These are phyloP conservation scores for Hypoxylon subgilvum DNA, from an alignment of 495 filamentous ascomycete genomes.

Conservation along the genomic window DNA sequence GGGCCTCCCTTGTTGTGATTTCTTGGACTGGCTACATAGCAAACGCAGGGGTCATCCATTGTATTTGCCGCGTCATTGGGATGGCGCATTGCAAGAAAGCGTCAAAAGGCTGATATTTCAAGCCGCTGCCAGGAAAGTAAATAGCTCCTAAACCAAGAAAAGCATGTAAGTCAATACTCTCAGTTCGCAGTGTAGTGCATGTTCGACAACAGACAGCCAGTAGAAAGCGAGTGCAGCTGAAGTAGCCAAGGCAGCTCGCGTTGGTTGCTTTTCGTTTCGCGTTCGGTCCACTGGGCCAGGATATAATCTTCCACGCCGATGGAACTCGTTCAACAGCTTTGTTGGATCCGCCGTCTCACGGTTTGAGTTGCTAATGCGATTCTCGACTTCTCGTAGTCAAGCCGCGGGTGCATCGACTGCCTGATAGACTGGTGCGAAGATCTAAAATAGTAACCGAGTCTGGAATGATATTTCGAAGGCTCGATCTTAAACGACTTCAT, in stretches of 20 bases:
- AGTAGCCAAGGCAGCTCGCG: conserved; percentile 32
- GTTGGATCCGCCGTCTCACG: conserved; percentile 23
- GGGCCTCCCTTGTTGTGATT: too few species aligned
- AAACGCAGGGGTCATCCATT: conserved; percentile 18
- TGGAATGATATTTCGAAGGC: conserved; percentile 1
- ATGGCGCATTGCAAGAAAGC: conserved; percentile 24
- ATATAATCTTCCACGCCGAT: conserved; percentile 10
- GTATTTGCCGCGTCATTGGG: conserved; percentile 11
- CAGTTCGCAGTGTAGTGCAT: neutral
- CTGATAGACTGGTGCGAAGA: conserved; percentile 8
- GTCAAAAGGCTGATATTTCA: conserved; percentile 32
- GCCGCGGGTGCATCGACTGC: conserved; percentile 9
- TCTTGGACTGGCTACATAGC: conserved; percentile 20
- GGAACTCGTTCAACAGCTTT: conserved; percentile 37
- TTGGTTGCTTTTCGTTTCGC: conserved; percentile 18
- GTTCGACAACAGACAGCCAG: conserved; percentile 6
- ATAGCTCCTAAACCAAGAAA: conserved; percentile 37
- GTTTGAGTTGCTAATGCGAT: conserved; percentile 11
- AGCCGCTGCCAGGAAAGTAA: conserved; percentile 34
- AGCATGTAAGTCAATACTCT: conserved; percentile 30
- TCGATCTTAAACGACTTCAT: conserved; percentile 6
- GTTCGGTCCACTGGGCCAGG: conserved; percentile 29
- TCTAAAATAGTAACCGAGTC: conserved; percentile 11
- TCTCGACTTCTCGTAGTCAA: conserved; percentile 11
- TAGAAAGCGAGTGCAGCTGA: neutral